Conservation (phyloP, 805 yeast genomes). For the Pichia rugopelliculosa region DNA sequence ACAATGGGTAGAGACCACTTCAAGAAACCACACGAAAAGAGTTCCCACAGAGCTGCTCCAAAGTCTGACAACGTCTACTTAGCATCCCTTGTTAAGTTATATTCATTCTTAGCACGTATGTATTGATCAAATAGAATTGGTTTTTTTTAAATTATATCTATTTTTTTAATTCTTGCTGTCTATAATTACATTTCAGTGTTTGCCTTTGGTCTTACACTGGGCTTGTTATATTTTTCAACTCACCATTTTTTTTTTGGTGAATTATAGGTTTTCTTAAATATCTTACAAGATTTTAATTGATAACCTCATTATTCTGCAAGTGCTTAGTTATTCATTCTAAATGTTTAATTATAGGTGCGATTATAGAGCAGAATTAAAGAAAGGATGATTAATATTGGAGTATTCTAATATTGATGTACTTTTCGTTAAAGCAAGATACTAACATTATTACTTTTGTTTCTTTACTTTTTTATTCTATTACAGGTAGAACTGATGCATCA, state of each 20-base stretch:
- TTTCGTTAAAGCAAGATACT: slow-evolving; percentile 13
- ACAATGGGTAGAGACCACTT: slow-evolving; percentile 97
- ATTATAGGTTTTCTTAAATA: not conserved
- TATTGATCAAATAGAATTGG: slow-evolving; percentile 25
- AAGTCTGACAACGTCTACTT: slow-evolving; percentile 99
- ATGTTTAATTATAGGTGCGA: slow-evolving; percentile 25
- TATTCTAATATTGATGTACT: not conserved
- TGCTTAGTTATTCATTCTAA: slow-evolving; percentile 13
- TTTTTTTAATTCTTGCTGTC: slow-evolving; percentile 21
- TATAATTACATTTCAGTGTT: slow-evolving; percentile 5
- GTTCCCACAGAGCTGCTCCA: slow-evolving; percentile 98
- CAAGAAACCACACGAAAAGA: slow-evolving; percentile 91
- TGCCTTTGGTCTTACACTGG: not conserved
- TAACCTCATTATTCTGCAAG: slow-evolving; percentile 24
- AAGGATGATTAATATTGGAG: not conserved
- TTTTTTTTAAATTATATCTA: not conserved
- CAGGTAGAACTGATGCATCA: slow-evolving; percentile 97
- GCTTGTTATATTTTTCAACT: not conserved
- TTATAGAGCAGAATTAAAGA: slow-evolving; percentile 42
- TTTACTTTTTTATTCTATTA: slow-evolving; percentile 8
- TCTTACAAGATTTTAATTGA: too few relatives aligned
- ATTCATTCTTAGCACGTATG: slow-evolving; percentile 99
- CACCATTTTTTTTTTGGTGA: not conserved
- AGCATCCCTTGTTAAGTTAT: slow-evolving; percentile 93
- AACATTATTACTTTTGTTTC: slow-evolving; percentile 3